Evolutionary conservation across 306 rosid species (phyloP).

Genomic region (Rubus parviflorus): DNA sequence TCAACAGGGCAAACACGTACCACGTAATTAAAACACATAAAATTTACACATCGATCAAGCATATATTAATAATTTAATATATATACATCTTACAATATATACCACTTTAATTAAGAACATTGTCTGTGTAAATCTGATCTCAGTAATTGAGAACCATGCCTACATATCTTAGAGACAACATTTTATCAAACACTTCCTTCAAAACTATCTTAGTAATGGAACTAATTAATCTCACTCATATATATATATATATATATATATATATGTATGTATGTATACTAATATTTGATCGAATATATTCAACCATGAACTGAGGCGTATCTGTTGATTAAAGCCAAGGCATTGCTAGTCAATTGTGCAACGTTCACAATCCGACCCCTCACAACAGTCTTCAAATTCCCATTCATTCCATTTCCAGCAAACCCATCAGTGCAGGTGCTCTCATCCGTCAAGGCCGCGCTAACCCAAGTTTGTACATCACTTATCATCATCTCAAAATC

Average conservation of each 20-base stretch:
- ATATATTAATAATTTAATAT: no score
- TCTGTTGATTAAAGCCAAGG: slow-evolving; percentile 73
- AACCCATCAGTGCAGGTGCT: slow-evolving; percentile 70
- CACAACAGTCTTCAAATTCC: slow-evolving; percentile 37
- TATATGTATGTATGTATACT: no score
- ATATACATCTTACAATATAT: no score
- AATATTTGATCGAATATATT: background rate
- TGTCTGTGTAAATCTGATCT: no score
- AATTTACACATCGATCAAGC: no score
- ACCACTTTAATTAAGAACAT: no score
- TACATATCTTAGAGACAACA: no score
- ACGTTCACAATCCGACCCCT: slow-evolving; percentile 37
- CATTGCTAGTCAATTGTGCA: slow-evolving; percentile 67
- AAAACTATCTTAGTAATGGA: background rate
- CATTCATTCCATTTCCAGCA: slow-evolving; percentile 27
- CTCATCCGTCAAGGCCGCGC: slow-evolving; percentile 74
- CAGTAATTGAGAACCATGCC: no score
- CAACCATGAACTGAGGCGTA: slow-evolving; percentile 35
- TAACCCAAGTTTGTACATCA: slow-evolving; percentile 77
- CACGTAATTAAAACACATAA: background rate
- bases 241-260: no score
- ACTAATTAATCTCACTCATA: no score
- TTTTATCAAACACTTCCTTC: background rate
- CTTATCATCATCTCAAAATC: slow-evolving; percentile 41
- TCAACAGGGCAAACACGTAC: background rate